A percentile compares a stretch with the other conserved stretches of the same genome.
Evolutionary conservation across 768 basidiomycete genomes (phyloP).

Genomic region (Jaapia argillacea): DNA sequence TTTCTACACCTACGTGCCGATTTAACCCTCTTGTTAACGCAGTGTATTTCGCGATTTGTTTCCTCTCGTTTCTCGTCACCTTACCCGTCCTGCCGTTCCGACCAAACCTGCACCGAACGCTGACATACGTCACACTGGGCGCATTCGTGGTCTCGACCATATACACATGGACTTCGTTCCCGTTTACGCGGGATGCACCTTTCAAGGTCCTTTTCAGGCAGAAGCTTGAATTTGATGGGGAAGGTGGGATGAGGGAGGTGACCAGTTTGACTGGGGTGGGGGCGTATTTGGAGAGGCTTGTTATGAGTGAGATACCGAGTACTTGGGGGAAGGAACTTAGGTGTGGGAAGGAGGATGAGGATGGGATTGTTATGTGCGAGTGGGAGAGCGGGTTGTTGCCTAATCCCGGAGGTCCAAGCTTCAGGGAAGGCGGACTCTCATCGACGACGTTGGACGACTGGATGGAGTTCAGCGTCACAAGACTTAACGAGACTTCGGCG

Average conservation of each 20-base stretch:
- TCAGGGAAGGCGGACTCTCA: too few species aligned
- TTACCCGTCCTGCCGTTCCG: slow-evolving; percentile 59
- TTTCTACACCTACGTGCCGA: background rate
- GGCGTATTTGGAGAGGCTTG: slow-evolving; percentile 29
- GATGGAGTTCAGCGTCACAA: slow-evolving; percentile 33
- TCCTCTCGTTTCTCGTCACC: slow-evolving; percentile 39
- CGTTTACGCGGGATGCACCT: slow-evolving; percentile 51
- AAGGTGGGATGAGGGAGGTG: slow-evolving; percentile 18
- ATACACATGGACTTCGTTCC: slow-evolving; percentile 39
- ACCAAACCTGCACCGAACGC: slow-evolving; percentile 33
- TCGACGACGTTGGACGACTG: slow-evolving; percentile 18
- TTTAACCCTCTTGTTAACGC: slow-evolving; percentile 3
- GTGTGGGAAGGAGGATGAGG: slow-evolving; percentile 19
- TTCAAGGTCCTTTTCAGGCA: slow-evolving; percentile 70
- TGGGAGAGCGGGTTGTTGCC: slow-evolving; percentile 36
- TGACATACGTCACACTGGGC: slow-evolving; percentile 26
- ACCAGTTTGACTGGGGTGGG: slow-evolving; percentile 37
- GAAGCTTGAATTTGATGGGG: slow-evolving; percentile 30
- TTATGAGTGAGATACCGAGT: slow-evolving; percentile 45
- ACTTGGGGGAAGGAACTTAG: slow-evolving; percentile 24
- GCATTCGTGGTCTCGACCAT: slow-evolving; percentile 29
- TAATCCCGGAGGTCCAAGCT: slow-evolving; percentile 27
- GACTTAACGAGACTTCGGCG: slow-evolving; percentile 33
- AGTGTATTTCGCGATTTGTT: slow-evolving; percentile 42
- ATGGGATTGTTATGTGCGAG: slow-evolving; percentile 35